Evolutionary conservation across 2,329 filamentous ascomycete genomes (phyloP).

Genomic region (Hypoxylon sp.): DNA sequence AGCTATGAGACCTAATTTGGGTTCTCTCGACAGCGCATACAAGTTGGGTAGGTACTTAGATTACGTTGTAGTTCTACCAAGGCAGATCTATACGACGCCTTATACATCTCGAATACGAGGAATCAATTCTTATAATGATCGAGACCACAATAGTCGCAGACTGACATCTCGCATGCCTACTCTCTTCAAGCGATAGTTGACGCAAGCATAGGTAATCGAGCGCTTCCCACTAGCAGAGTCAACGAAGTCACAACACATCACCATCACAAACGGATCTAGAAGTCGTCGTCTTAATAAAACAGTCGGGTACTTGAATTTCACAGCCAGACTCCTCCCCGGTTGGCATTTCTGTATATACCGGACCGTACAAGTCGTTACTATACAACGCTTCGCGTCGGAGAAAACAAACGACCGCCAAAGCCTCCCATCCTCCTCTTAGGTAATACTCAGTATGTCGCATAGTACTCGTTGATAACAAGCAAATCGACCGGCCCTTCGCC

Average conservation of each 20-base stretch:
- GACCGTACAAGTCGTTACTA: slow-evolving; percentile 38
- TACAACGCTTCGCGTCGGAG: slow-evolving; percentile 33
- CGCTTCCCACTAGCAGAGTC: background rate
- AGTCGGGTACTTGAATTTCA: slow-evolving; percentile 22
- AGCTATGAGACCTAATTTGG: too few species aligned
- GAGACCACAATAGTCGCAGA: background rate
- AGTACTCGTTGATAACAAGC: slow-evolving; percentile 12
- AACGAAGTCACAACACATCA: background rate
- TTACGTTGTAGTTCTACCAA: too few species aligned
- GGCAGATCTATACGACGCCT: background rate
- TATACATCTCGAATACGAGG: background rate
- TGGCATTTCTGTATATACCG: slow-evolving; percentile 28
- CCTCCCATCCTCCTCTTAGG: slow-evolving; percentile 15
- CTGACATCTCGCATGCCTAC: background rate
- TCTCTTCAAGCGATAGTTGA: background rate
- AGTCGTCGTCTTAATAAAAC: slow-evolving; percentile 55
- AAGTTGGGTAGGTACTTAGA: too few species aligned
- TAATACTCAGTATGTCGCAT: slow-evolving; percentile 16
- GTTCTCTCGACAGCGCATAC: too few species aligned
- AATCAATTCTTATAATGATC: background rate
- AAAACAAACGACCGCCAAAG: slow-evolving; percentile 12
- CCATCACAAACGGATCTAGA: background rate
- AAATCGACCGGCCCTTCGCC: slow-evolving; percentile 12
- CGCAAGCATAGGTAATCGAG: background rate
- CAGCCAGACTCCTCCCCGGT: slow-evolving; percentile 24